phyloP scores from a whole-genome alignment of 768 basidiomycete species.

The Kwoniella europaea region DNA sequence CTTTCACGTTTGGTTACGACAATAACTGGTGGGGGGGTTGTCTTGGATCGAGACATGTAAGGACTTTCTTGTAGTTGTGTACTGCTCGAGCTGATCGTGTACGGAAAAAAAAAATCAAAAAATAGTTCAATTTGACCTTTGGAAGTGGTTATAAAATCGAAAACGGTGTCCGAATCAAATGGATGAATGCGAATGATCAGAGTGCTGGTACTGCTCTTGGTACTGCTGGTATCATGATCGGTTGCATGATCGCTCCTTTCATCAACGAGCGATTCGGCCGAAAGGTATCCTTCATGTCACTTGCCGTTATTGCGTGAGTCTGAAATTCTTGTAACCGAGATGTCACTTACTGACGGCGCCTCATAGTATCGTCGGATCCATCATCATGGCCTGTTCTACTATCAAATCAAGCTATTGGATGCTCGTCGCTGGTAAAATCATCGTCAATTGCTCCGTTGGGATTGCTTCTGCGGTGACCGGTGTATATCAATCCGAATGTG shows the following conservation, averaged over 20 bases:
- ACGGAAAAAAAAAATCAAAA: background rate
- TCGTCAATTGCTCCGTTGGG: slow-evolving; percentile 25
- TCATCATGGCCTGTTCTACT: slow-evolving; percentile 25
- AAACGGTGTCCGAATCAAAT: slow-evolving; percentile 3
- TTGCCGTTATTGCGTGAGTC: slow-evolving; percentile 20
- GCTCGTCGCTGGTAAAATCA: slow-evolving; percentile 26
- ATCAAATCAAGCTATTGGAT: slow-evolving; percentile 20
- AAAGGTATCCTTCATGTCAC: slow-evolving; percentile 21
- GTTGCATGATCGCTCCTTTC: slow-evolving; percentile 23
- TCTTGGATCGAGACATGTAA: slow-evolving; percentile 9
- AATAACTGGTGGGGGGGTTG: slow-evolving; percentile 25
- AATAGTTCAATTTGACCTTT: slow-evolving; percentile 22
- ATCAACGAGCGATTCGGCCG: slow-evolving; percentile 23
- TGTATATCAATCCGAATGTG: slow-evolving; percentile 27
- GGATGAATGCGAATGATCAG: slow-evolving; percentile 13
- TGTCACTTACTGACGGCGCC: no score
- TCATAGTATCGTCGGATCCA: slow-evolving; percentile 16
- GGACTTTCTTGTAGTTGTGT: background rate
- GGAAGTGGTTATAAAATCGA: slow-evolving; percentile 14
- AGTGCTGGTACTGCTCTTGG: slow-evolving; percentile 27
- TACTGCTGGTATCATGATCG: slow-evolving; percentile 28
- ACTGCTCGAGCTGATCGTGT: no score
- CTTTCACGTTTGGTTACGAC: slow-evolving; percentile 27
- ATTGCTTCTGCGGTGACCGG: slow-evolving; percentile 25
- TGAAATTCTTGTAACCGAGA: no score